A percentile compares a stretch with the other conserved stretches of the same genome.
Conservation (phyloP, 202 grass and related monocot species). For the Schoenoplectus tabernaemontani region DNA sequence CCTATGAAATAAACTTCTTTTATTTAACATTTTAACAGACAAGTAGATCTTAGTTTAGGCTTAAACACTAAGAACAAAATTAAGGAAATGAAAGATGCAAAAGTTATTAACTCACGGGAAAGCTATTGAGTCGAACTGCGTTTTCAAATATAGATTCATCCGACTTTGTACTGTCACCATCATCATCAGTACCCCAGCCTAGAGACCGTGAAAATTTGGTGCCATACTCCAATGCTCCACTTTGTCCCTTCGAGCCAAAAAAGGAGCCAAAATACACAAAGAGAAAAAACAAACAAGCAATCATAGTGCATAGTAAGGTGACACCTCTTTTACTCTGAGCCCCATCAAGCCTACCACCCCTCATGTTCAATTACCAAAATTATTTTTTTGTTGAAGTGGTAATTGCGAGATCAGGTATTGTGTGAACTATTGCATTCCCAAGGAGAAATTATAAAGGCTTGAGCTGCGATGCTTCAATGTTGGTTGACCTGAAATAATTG, state of each 20-base stretch:
- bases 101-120: slow-evolving; percentile 52
- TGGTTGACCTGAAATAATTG: slow-evolving; percentile 22
- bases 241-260: slow-evolving; percentile 46
- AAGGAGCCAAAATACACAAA: slow-evolving; percentile 68
- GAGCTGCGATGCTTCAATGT: slow-evolving; percentile 12
- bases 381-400: neutral
- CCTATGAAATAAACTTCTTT: neutral
- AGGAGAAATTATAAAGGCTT: neutral
- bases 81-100: neutral
- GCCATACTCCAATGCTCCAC: slow-evolving; percentile 58
- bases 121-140: slow-evolving; percentile 56
- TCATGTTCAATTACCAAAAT: slow-evolving; percentile 40
- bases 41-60: neutral
- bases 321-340: slow-evolving; percentile 55
- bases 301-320: slow-evolving; percentile 41
- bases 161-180: slow-evolving; percentile 32
- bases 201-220: slow-evolving; percentile 70
- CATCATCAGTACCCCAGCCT: slow-evolving; percentile 58
- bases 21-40: neutral
- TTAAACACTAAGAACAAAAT: neutral
- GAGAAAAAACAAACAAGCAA: slow-evolving; percentile 67
- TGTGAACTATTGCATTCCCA: slow-evolving; percentile 4
- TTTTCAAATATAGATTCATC: slow-evolving; percentile 79
- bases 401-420: neutral
- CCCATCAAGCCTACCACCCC: slow-evolving; percentile 57